A percentile compares a stretch with the other conserved stretches of the same genome.
Conservation (phyloP, 306 rosid species). For the Hippophae gyantsensis region DNA sequence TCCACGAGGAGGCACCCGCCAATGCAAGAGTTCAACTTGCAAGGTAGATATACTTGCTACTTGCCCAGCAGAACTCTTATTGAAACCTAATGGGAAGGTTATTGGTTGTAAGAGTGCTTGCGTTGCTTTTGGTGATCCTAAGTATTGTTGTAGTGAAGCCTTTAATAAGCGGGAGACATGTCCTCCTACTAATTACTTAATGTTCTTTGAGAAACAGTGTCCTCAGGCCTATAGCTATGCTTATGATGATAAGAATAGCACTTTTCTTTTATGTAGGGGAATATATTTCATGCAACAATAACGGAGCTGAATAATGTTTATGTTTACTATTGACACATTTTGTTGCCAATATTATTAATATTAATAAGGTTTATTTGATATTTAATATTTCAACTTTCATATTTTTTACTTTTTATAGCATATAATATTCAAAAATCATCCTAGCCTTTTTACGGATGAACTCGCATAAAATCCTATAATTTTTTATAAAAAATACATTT, state of each 20-base stretch:
- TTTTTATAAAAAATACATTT: no score
- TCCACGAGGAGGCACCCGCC: conserved; percentile 9
- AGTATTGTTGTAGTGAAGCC: conserved; percentile 15
- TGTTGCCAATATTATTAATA: no score
- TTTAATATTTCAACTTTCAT: no score
- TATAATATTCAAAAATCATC: no score
- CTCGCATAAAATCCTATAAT: no score
- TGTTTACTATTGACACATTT: no score
- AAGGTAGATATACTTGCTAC: background rate
- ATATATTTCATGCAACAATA: no score
- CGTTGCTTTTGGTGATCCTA: background rate
- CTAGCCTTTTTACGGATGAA: no score
- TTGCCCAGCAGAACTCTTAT: conserved; percentile 10
- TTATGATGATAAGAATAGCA: conserved; percentile 10
- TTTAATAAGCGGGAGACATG: background rate
- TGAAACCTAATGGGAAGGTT: conserved; percentile 9
- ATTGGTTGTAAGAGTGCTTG: conserved; percentile 33
- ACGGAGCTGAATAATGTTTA: no score
- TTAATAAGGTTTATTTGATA: no score
- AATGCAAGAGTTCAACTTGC: conserved; percentile 4
- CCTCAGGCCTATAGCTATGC: conserved; percentile 15
- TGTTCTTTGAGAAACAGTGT: background rate
- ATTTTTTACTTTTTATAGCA: no score
- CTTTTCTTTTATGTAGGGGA: background rate
- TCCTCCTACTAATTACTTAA: conserved; percentile 10